Conservation (phyloP, 441 rosid genomes). For the Flueggea neowawraea region DNA sequence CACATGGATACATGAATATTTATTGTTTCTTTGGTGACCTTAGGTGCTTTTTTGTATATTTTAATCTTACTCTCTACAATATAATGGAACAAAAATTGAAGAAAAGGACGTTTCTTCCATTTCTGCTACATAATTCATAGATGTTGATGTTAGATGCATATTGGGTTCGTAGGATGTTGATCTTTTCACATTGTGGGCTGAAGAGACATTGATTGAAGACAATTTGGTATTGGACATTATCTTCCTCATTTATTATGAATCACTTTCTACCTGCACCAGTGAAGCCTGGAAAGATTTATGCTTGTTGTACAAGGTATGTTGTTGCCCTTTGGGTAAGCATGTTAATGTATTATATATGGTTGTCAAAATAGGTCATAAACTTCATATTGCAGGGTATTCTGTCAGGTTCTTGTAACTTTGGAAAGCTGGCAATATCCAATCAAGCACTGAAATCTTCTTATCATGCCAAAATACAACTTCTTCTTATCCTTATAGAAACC, state of each 20-base stretch:
- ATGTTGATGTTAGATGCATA: slow-evolving; percentile 1
- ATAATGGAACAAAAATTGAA: neutral
- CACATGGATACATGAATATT: neutral
- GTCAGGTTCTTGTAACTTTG: slow-evolving; percentile 62
- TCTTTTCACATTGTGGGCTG: slow-evolving; percentile 93
- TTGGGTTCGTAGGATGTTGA: slow-evolving; percentile 63
- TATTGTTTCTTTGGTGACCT: neutral
- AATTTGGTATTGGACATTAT: slow-evolving; percentile 83
- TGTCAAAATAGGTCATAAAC: slow-evolving; percentile 20
- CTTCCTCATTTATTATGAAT: slow-evolving; percentile 83
- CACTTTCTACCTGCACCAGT: slow-evolving; percentile 70
- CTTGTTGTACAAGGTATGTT: slow-evolving; percentile 69
- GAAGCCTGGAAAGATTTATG: slow-evolving; percentile 82
- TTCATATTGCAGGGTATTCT: slow-evolving; percentile 59
- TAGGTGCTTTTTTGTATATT: neutral
- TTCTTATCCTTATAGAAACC: slow-evolving; percentile 82
- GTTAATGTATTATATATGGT: neutral
- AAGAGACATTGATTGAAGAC: slow-evolving; percentile 85
- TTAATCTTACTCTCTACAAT: neutral
- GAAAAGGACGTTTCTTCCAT: neutral
- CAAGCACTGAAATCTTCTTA: slow-evolving; percentile 63
- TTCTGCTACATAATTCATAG: neutral
- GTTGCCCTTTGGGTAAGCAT: slow-evolving; percentile 20
- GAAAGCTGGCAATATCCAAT: slow-evolving; percentile 68
- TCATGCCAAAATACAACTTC: slow-evolving; percentile 70